Evolutionary conservation across 2,329 filamentous ascomycete species (phyloP), one percentile per base, ranked within the genome.

Genomic region (Ceratocystis eucalypticola): DNA sequence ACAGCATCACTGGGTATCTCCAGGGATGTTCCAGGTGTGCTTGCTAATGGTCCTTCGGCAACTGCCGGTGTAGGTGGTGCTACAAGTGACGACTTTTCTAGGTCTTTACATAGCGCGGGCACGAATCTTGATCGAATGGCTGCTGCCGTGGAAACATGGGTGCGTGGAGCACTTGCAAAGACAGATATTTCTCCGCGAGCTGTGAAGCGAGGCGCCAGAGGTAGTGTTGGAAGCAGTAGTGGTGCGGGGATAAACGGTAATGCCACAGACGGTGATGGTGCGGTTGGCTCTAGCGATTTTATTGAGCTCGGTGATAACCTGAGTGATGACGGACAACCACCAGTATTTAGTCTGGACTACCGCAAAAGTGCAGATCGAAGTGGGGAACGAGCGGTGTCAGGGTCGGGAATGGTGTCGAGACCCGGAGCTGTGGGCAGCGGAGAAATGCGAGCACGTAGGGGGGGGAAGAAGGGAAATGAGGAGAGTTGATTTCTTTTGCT

Each of bases 71-170:
- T 20, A n/a, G 44, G 79, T 10, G 70, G 76, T 4, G 75, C 76
- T n/a, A n/a, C 53, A 20, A 61, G 41, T 33, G 64, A 65, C 28
- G 62, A 67, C 7, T 37, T 64, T 45, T 37, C 55, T 10, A 22
- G 30, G 4, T 62, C 55, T 4, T 41, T 66, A 25, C 63, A 64
- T 25, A 75, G 77, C 62, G 79, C 81, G 61, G 80, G 80, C 15
- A 79, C 76, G 2, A 79, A 82, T 0, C 78, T 97, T 2, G 91
- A 96, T 71, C 89, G 92, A 69, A 87, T 96, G 8, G 91, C 92
- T 1, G 88, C 90, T 5, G 88, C 88, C 1, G 86, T 97, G 37
- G 94, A 97, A 76, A 88, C 87, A 0, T 99, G 94, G 91, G 80
- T 97, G 68, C 82, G 92, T 68, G 90, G 91, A 69, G 86, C 96